Base-by-base conservation (phyloP, 169 alveolate genomes). In the Babesia divergens region DNA sequence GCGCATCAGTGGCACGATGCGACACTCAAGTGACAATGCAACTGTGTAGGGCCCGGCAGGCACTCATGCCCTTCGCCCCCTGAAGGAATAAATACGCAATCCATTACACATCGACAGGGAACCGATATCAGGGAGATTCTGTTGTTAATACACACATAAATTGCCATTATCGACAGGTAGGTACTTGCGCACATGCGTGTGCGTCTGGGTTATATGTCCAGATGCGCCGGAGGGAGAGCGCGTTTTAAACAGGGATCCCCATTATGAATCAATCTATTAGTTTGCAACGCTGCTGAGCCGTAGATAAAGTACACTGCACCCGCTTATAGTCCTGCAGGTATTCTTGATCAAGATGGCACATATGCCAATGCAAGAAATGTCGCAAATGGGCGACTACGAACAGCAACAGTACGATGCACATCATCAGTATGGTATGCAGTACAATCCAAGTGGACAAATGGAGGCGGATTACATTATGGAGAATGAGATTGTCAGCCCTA, bases 391-490 rank as follows among this genome's bases (percentile, higher is more conserved):
- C 31, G 68, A 44, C 47, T 77, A 77, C 68, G 75, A 28, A 46
- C 72, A 56, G 46, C 67, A 77, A 55, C 68, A 31, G 13, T 77
- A 77, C 59, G 69, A 37, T 22, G 56, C 28, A 18, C 43, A 65
- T 29, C 50, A 46, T 6, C 65, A 65, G 35, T 72, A 62, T 38
- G 60, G 64, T 5, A 43, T 77, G 74, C 81, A 66, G 49, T 77
- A 65, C 58, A 67, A 24, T 7, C 80, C 38, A 24, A 43, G 77
- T 26, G 88, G 83, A n/a, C 88, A 74, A 26, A 67, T 80, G 54
- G 88, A 80, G 40, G 79, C 88, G 28, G 89, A 86, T 65, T 86
- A 86, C 37, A 71, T 79, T 55, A 82, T 65, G 70, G 92, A 86
- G 53, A 82, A 77, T 20, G 82, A 70, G 42, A 84, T 74, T 14